Evolutionary conservation across 345 rosid species (phyloP), one percentile per base, ranked within the genome.

Genomic region (Acer saccharum): DNA sequence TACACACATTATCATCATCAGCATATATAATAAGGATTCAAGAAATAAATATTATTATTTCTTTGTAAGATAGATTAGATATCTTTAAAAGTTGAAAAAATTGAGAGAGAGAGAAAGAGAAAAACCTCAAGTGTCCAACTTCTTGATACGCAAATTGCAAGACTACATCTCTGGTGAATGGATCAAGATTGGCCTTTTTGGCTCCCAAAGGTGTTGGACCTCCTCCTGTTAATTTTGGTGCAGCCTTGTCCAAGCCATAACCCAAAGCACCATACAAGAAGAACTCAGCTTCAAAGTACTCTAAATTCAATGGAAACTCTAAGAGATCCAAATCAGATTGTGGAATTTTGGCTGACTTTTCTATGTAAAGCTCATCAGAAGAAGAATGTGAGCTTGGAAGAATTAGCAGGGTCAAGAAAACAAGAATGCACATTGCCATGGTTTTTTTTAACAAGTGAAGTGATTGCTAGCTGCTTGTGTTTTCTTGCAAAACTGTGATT

Each of bases 201-300:
- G 87, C 95, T 68, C 98, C 97, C 60, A 77, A 10, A 6, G 99
- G 99, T 23, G 86, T 1, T 12, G 98, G 97, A 23, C 98, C 98
- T 62, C 94, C 94, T 81, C 35, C 18, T 23, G 95, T 81, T 65
- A 94, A 63, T 17, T 87, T 76, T 11, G 95, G 95, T 21, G 90
- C 97, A n/a, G 83, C 84, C 57, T 6, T 71, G 68, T 94, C 99
- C 81, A 94, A 82, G 54, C 99, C 99, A 79, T 80, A 29, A n/a
- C 98, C 98, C 77, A 86, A 39, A 1, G 97, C 80, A 32, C 94
- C 98, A 54, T 69, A 85, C 81, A 92, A 74, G 86, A 96, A 92
- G 82, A 94, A 91, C 86, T 96, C 99, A 1, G 99, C 98, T 79
- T 96, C 99, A 25, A 96, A 81, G 74, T 90, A 96, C 84, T 92